phyloP scores from a whole-genome alignment of 2,329 filamentous ascomycete genomes.

The Alternaria sp. region DNA sequence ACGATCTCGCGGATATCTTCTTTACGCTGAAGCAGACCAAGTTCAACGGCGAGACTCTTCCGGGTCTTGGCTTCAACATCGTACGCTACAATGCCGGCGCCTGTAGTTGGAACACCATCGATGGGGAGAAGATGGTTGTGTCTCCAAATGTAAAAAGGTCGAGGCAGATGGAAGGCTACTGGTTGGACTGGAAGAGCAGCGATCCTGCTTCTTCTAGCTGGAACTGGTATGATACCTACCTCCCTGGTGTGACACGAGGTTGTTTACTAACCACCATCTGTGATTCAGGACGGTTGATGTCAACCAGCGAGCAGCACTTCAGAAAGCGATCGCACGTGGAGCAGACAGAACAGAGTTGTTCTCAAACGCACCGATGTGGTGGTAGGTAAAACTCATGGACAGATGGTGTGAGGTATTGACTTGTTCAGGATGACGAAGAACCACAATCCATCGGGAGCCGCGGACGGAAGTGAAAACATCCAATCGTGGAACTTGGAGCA shows the following conservation, averaged over 20 bases:
- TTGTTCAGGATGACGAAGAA: slow-evolving; percentile 4
- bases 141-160: slow-evolving; percentile 12
- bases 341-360: slow-evolving; percentile 9
- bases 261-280: neutral
- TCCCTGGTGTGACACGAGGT: neutral
- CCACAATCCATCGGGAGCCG: slow-evolving; percentile 10
- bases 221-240: slow-evolving; percentile 1
- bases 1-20: slow-evolving; percentile 14
- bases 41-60: slow-evolving; percentile 6
- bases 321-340: slow-evolving; percentile 11
- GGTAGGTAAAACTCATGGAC: neutral
- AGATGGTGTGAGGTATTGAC: neutral
- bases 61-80: slow-evolving; percentile 10
- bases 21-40: slow-evolving; percentile 8
- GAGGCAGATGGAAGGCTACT: slow-evolving; percentile 14
- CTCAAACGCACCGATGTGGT: slow-evolving; percentile 13
- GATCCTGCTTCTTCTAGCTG: slow-evolving; percentile 6
- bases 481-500: slow-evolving; percentile 14
- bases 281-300: slow-evolving; percentile 2
- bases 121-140: slow-evolving; percentile 6
- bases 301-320: slow-evolving; percentile 11
- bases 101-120: slow-evolving; percentile 12
- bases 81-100: slow-evolving; percentile 14
- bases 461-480: slow-evolving; percentile 11
- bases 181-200: slow-evolving; percentile 9